Evolutionary conservation across 2,329 filamentous ascomycete species (phyloP).

Genomic region (Beauveria sp.): DNA sequence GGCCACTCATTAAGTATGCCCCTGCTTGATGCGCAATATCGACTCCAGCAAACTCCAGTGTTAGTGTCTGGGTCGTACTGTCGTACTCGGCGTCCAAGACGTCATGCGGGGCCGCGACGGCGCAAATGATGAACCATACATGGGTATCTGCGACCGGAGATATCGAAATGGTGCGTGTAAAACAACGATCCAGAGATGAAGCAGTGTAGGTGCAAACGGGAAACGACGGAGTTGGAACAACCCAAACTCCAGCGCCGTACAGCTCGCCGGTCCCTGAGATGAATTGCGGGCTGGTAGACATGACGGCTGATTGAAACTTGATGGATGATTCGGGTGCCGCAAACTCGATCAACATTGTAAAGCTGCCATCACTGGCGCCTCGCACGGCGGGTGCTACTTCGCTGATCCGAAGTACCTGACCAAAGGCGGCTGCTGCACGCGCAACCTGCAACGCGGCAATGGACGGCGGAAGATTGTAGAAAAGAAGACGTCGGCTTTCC

Average conservation of each 20-base stretch:
- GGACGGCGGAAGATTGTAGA: neutral
- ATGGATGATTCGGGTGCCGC: neutral
- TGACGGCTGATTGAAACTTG: neutral
- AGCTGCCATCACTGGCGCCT: neutral
- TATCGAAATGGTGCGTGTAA: neutral
- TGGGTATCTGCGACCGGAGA: neutral
- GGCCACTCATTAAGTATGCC: rapidly evolving
- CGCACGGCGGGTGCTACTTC: neutral
- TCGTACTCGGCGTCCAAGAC: neutral
- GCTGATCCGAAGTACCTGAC: neutral
- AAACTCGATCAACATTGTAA: neutral
- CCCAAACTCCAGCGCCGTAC: neutral
- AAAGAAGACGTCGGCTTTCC: neutral
- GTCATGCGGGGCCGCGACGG: neutral
- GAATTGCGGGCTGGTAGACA: neutral
- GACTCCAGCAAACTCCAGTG: neutral
- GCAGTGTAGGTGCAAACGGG: neutral
- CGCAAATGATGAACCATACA: neutral
- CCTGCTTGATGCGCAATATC: neutral
- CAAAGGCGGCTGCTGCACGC: neutral
- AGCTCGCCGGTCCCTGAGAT: neutral
- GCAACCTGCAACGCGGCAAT: neutral
- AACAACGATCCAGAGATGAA: neutral
- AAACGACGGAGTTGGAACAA: neutral
- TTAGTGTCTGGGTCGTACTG: neutral